Percentiles rank a stretch among this genome's conserved stretches.
Conservation (phyloP, 805 yeast genomes). For the Spathaspora hagerdaliae region DNA sequence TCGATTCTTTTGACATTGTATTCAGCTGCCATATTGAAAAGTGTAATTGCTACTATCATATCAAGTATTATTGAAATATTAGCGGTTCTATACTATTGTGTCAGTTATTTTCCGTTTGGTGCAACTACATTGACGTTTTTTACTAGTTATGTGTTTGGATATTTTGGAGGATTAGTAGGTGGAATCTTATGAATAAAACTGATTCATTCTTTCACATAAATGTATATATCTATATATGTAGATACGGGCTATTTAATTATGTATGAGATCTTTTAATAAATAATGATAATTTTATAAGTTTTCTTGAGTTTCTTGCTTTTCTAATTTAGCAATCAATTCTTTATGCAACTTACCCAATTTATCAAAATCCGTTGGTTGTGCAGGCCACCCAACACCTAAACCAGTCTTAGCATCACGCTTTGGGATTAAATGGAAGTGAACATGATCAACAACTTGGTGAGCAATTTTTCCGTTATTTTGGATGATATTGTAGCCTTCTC, state of each 20-base stretch:
- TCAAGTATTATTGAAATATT: conserved; percentile 74
- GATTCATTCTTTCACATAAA: background rate
- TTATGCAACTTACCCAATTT: conserved; percentile 66
- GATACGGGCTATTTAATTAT: background rate
- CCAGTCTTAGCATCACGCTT: conserved; percentile 74
- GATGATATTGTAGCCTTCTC: conserved; percentile 76
- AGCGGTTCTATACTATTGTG: conserved; percentile 85
- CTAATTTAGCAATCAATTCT: conserved; percentile 31
- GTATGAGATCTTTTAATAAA: background rate
- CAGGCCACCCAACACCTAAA: conserved; percentile 92
- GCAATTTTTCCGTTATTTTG: conserved; percentile 96
- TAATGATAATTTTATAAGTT: conserved; percentile 6
- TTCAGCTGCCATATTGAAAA: conserved; percentile 62
- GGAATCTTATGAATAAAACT: conserved; percentile 19
- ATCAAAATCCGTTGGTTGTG: conserved; percentile 70
- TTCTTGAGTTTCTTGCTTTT: conserved; percentile 6
- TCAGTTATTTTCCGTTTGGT: conserved; percentile 95
- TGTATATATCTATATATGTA: background rate
- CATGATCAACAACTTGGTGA: conserved; percentile 93
- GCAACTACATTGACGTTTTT: conserved; percentile 64
- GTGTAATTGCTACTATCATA: conserved; percentile 71
- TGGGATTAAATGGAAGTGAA: conserved; percentile 95
- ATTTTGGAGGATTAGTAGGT: conserved; percentile 46
- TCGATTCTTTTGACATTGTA: conserved; percentile 76
- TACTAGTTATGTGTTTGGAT: conserved; percentile 40